Evolutionary conservation across 257 asterid species (phyloP), one percentile per base, ranked within the genome.

Genomic region (Phtheirospermum japonicum): DNA sequence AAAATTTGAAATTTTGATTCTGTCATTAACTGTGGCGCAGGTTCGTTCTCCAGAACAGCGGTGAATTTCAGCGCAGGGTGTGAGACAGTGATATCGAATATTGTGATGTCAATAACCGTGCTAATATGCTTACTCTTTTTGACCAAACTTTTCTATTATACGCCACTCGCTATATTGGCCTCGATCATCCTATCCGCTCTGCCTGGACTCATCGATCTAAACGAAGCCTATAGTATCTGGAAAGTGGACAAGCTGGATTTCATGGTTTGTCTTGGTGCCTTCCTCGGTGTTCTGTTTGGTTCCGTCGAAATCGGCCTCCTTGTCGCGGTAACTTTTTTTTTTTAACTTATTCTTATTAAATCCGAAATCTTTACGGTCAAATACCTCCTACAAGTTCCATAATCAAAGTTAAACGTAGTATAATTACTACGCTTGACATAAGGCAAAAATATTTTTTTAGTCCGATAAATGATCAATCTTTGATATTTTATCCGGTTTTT

Each of bases 11-110:
- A 23, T 1, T n/a, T 11, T 48, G 40, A 26, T 12, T n/a, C n/a
- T n/a, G n/a, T n/a, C n/a, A n/a, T n/a, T n/a, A n/a, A n/a, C n/a
- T 4, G 16, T 23, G 0, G 1, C 40, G 12, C 33, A 89, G 96
- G 96, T 68, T 89, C 95, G 2, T 89, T 89, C 63, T 86, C 97
- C 12, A 82, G 95, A 60, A 89, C 94, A 1, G 97, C 97, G 0
- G 97, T 89, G 14, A 89, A 89, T 75, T 86, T 77, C 78, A 82
- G 86, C 9, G 94, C 97, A 0, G 95, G 95, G 0, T 84, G 90
- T 45, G 94, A 89, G 66, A 84, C 95, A 3, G 85, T 78, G 54
- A 85, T 86, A 53, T 86, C 95, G 18, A 89, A 89, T 23, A 77
- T 89, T 31, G 94, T 89, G 0, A 86, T 89, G 95, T 71, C 95